phyloP scores from a whole-genome alignment of 1,139 yeast genomes.

The Geotrichum fermentans region DNA sequence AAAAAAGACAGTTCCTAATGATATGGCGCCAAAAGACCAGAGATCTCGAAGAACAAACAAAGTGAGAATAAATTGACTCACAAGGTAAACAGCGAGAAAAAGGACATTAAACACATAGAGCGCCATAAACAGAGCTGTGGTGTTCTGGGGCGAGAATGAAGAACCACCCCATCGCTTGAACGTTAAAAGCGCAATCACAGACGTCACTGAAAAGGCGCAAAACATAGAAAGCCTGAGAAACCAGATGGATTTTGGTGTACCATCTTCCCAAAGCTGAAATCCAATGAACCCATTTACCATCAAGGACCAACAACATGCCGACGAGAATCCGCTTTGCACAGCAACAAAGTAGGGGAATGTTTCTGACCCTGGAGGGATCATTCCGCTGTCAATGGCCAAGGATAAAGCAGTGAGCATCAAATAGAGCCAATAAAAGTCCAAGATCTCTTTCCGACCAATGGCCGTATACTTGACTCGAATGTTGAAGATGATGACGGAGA shows the following conservation, averaged over 20 bases:
- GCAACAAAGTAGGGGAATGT: slow-evolving; percentile 81
- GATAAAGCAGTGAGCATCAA: slow-evolving; percentile 57
- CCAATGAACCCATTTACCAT: slow-evolving; percentile 74
- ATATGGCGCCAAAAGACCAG: slow-evolving; percentile 86
- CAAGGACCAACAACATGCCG: slow-evolving; percentile 65
- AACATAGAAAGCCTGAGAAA: slow-evolving; percentile 48
- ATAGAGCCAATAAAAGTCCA: slow-evolving; percentile 61
- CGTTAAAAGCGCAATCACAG: slow-evolving; percentile 40
- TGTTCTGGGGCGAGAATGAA: slow-evolving; percentile 44
- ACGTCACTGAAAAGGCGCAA: slow-evolving; percentile 57
- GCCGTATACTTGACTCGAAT: slow-evolving; percentile 86
- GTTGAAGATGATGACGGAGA: slow-evolving; percentile 70
- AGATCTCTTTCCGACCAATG: slow-evolving; percentile 83
- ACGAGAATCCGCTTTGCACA: slow-evolving; percentile 67
- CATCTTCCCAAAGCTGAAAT: slow-evolving; percentile 93
- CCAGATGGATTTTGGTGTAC: slow-evolving; percentile 52
- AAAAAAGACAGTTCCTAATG: slow-evolving; percentile 66
- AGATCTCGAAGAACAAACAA: slow-evolving; percentile 61
- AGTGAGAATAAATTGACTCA: slow-evolving; percentile 69
- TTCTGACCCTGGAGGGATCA: slow-evolving; percentile 74
- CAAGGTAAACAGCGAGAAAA: slow-evolving; percentile 55
- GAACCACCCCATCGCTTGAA: slow-evolving; percentile 11
- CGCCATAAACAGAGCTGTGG: slow-evolving; percentile 64
- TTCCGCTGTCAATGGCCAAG: slow-evolving; percentile 85
- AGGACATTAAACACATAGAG: slow-evolving; percentile 67